phyloP scores from a whole-genome alignment of 2,329 filamentous ascomycete species.

The Colletotrichum spinosum region DNA sequence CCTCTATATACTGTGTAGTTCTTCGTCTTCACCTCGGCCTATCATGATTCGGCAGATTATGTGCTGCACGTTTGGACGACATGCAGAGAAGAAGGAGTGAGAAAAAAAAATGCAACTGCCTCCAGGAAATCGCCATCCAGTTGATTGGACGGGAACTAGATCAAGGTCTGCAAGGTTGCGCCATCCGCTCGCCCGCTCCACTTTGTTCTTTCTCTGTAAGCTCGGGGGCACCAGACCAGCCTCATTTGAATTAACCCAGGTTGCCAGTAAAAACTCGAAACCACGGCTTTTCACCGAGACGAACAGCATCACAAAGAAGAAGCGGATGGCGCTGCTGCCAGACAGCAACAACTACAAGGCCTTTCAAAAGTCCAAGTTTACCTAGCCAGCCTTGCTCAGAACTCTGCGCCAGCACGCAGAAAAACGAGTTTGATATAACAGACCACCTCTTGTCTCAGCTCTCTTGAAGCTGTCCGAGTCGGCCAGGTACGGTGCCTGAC shows the following conservation, averaged over 20 bases:
- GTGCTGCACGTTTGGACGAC: background rate
- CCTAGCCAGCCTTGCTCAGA: constrained; percentile 16
- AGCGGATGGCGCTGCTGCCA: background rate
- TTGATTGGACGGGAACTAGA: constrained; percentile 5
- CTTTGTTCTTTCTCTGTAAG: constrained; percentile 6
- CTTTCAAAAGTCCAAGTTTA: background rate
- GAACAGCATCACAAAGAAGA: constrained; percentile 14
- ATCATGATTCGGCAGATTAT: constrained; percentile 30
- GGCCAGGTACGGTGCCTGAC: background rate
- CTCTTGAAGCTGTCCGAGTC: constrained; percentile 3
- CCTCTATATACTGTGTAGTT: constrained; percentile 19
- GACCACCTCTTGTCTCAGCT: constrained; percentile 6
- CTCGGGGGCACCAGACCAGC: constrained; percentile 9
- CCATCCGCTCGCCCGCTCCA: constrained; percentile 7
- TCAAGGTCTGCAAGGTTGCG: background rate
- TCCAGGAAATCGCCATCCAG: constrained; percentile 9
- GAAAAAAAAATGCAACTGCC: background rate
- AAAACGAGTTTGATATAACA: constrained; percentile 4
- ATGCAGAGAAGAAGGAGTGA: background rate
- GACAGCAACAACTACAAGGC: no score
- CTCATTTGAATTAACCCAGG: constrained; percentile 27
- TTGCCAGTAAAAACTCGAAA: constrained; percentile 27
- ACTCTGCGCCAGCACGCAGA: background rate
- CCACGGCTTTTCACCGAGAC: constrained; percentile 32
- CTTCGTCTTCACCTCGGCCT: constrained; percentile 30